Evolutionary conservation across 768 basidiomycete genomes (phyloP).

Genomic region (Calocybe cyanea): DNA sequence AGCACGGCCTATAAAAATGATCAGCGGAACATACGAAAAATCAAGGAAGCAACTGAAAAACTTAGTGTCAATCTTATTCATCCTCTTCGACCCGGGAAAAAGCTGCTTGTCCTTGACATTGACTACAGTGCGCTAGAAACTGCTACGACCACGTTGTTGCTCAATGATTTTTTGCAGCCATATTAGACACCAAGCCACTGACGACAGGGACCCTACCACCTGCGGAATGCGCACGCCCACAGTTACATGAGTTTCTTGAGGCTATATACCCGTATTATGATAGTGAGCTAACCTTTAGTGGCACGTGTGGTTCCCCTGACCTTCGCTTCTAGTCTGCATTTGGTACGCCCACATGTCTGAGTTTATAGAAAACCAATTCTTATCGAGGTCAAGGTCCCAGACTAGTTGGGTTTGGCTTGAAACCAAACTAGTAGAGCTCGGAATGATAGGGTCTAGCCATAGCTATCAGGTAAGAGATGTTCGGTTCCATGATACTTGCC

Average conservation of each 20-base stretch:
- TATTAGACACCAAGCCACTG: conserved; percentile 80
- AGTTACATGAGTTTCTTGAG: conserved; percentile 81
- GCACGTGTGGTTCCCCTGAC: background rate
- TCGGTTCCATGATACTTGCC: background rate
- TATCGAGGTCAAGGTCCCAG: conserved; percentile 56
- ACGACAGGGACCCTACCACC: conserved; percentile 80
- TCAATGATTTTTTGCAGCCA: conserved; percentile 42
- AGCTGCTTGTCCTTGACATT: conserved; percentile 80
- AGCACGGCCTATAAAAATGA: conserved; percentile 68
- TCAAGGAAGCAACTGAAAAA: conserved; percentile 66
- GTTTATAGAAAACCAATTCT: background rate
- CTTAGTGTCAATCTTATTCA: conserved; percentile 70
- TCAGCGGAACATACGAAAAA: conserved; percentile 76
- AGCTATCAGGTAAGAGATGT: conserved; percentile 57
- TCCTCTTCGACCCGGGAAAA: conserved; percentile 73
- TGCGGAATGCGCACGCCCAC: conserved; percentile 77
- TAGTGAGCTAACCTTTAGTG: conserved; percentile 33
- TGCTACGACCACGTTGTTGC: background rate
- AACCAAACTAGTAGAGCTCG: conserved; percentile 81
- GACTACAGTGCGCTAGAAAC: conserved; percentile 65
- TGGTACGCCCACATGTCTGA: conserved; percentile 45
- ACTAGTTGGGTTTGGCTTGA: conserved; percentile 91
- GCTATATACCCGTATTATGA: conserved; percentile 81
- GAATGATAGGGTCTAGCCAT: conserved; percentile 69
- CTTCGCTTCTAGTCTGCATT: conserved; percentile 58